Evolutionary conservation across 345 rosid species (phyloP), one percentile per base, ranked within the genome.

Genomic region (Alliaria petiolata): DNA sequence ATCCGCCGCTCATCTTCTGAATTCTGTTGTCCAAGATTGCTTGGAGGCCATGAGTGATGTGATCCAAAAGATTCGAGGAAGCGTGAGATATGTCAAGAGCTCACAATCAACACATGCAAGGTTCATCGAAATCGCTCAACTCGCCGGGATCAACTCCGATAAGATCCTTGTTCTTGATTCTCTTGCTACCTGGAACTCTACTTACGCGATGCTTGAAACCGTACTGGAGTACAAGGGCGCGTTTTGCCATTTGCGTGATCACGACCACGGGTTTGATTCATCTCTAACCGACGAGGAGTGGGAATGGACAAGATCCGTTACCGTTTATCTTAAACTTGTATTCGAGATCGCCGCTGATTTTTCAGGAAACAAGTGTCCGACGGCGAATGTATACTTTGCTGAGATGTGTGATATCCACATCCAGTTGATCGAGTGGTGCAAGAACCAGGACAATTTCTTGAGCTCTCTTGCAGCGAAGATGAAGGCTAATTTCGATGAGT

Each of bases 381-480:
- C 96, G 33, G 97, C 97, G 5, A 93, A 93, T 74, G 78, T 91
- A 20, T 91, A 91, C 79, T 93, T 93, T 69, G 85, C 87, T 35
- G 96, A 89, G 79, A 84, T 93, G 66, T 90, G 97, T 68, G 86
- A 87, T 63, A 80, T 93, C 60, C 91, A 91, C 70, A 87, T 93
- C 78, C 88, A 89, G 74, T 67, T 91, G 82, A 86, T 91, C 63
- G 92, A 93, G 72, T 86, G 97, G 96, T 89, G 96, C 82, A 93
- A 87, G 86, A 85, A 65, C 81, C 74, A 87, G 2, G 92, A 93
- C 86, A 70, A 62, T 58, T 85, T 90, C 74, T 71, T 87, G 46
- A 76, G 85, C 71, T 85, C 90, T 70, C 76, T 82, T 1, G 92
- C 92, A 39, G 71, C 52, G 13, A 89, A 80, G 83, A 93, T 93